These are phyloP conservation scores for Chytriomyces confervae DNA, from an alignment of 192 early-diverging fungal species.

Conservation along the genomic window DNA sequence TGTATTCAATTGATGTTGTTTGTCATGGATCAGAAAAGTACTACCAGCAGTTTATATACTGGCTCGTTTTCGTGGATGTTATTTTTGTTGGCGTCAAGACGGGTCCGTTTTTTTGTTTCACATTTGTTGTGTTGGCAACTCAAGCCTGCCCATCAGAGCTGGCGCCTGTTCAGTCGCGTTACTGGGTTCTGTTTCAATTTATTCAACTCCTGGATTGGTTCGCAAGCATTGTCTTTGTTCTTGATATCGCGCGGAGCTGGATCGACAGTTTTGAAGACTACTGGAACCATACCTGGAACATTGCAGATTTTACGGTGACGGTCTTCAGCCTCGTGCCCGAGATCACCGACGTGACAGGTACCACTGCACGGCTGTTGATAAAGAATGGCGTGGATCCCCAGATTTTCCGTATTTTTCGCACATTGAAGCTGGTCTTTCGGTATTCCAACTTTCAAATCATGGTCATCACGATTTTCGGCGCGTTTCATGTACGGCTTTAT, in stretches of 20 bases:
- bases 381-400: conserved; percentile 8
- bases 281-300: conserved; percentile 42
- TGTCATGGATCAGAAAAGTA: not conserved
- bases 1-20: not conserved
- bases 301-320: conserved; percentile 32
- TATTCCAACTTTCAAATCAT: conserved; percentile 47
- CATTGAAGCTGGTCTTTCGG: conserved; percentile 48
- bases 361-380: not conserved
- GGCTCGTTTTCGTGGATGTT: conserved; percentile 18
- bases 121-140: not conserved
- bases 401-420: conserved; percentile 42
- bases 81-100: conserved; percentile 35
- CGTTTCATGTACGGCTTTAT: conserved; percentile 40
- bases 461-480: conserved; percentile 53
- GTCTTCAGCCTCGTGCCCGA: conserved; percentile 25
- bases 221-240: conserved; percentile 17
- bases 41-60: conserved; percentile 15
- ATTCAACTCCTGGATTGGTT: conserved; percentile 34
- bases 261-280: conserved; percentile 31
- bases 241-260: conserved; percentile 32
- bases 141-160: conserved; percentile 24
- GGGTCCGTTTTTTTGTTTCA: conserved; percentile 18
- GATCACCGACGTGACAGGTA: conserved; percentile 19
- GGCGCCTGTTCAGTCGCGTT: conserved; percentile 6
- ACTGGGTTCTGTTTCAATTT: conserved; percentile 43